phyloP scores from a whole-genome alignment of 1,284 basidiomycete species.

The Xanthoconium separans region DNA sequence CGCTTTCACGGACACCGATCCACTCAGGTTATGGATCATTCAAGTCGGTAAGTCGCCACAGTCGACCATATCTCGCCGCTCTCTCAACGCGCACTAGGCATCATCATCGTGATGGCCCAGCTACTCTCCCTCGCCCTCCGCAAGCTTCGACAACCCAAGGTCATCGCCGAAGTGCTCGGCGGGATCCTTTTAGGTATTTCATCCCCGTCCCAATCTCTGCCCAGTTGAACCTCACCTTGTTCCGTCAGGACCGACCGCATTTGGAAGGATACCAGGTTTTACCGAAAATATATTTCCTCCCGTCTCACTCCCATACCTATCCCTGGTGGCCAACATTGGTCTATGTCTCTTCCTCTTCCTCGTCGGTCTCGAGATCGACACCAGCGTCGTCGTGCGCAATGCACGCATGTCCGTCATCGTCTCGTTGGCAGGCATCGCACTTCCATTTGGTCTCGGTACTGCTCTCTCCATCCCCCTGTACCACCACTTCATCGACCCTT shows the following conservation, averaged over 20 bases:
- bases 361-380: slow-evolving; percentile 87
- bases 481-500: slow-evolving; percentile 66
- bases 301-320: slow-evolving; percentile 69
- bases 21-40: slow-evolving; percentile 71
- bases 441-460: slow-evolving; percentile 86
- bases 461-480: slow-evolving; percentile 85
- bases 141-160: slow-evolving; percentile 64
- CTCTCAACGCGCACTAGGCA: slow-evolving; percentile 32
- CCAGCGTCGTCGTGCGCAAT: slow-evolving; percentile 76
- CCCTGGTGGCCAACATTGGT: slow-evolving; percentile 84
- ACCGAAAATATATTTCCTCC: slow-evolving; percentile 70
- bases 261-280: slow-evolving; percentile 34
- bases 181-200: slow-evolving; percentile 62
- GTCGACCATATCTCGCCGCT: neutral
- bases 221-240: neutral
- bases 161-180: slow-evolving; percentile 75
- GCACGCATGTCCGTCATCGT: slow-evolving; percentile 62
- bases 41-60: slow-evolving; percentile 49
- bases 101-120: slow-evolving; percentile 67
- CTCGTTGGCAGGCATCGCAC: slow-evolving; percentile 64
- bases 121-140: slow-evolving; percentile 55
- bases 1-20: slow-evolving; percentile 50
- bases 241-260: slow-evolving; percentile 56
- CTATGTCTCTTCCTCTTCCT: slow-evolving; percentile 89
- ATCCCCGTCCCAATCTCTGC: neutral